A percentile compares a stretch with the other conserved stretches of the same genome.
Conservation (phyloP, 2,329 filamentous ascomycete genomes). For the Aspergillus pseudotamarii region DNA sequence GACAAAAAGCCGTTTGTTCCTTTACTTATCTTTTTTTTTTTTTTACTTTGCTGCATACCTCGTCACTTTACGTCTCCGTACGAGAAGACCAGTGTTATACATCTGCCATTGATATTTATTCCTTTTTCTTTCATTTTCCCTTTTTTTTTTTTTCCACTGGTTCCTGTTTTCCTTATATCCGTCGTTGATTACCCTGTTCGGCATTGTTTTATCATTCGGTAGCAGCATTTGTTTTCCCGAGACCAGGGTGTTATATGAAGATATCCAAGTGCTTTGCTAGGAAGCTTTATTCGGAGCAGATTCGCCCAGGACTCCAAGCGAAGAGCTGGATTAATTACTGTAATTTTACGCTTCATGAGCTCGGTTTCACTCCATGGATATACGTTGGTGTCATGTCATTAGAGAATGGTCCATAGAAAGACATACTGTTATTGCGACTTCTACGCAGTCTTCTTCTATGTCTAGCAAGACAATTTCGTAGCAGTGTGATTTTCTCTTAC, state of each 20-base stretch:
- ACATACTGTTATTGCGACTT: neutral
- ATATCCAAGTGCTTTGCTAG: conserved; percentile 1
- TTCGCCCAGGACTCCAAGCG: conserved; percentile 6
- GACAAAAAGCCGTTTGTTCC: conserved; percentile 11
- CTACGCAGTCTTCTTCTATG: neutral
- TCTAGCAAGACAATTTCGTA: no score
- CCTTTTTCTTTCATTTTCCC: neutral
- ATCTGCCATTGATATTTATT: neutral
- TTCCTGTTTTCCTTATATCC: conserved; percentile 2
- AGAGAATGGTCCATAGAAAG: neutral
- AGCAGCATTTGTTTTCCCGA: conserved; percentile 8
- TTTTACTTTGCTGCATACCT: neutral
- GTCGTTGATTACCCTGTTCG: conserved; percentile 3
- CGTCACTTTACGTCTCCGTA: neutral
- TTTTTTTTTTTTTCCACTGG: neutral
- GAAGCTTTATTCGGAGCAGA: conserved; percentile 4
- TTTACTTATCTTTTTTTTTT: conserved; percentile 6
- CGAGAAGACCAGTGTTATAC: neutral
- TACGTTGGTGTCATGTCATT: conserved; percentile 5
- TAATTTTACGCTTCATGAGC: conserved; percentile 24
- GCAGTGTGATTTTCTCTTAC: no score
- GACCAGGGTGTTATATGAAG: conserved; percentile 1
- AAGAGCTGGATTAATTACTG: conserved; percentile 22
- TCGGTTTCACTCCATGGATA: conserved; percentile 13
- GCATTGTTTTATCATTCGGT: conserved; percentile 5